These are phyloP conservation scores for Ceratocystis eucalypticola DNA, from an alignment of 2,329 filamentous ascomycete genomes.

Conservation along the genomic window DNA sequence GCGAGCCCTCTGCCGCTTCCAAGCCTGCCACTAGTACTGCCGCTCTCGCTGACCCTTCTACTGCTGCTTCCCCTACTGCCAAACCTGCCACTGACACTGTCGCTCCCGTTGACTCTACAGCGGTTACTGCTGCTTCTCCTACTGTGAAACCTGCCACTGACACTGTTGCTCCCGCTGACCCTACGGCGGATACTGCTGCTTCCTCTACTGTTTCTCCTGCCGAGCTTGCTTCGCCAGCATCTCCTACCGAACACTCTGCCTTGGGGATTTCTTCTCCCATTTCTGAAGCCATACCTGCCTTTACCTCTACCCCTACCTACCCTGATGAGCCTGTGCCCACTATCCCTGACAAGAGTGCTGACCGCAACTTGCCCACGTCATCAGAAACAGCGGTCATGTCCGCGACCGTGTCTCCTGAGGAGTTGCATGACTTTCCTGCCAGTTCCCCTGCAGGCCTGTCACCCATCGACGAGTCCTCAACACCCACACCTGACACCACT, in stretches of 20 bases:
- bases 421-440: conserved; percentile 9
- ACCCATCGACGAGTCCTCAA: conserved; percentile 11
- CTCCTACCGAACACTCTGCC: background rate
- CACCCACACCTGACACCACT: background rate
- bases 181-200: background rate
- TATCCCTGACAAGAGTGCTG: background rate
- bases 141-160: background rate
- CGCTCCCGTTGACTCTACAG: background rate
- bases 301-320: too few species aligned
- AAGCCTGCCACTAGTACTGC: background rate
- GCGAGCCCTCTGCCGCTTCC: background rate
- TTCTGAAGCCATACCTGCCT: background rate
- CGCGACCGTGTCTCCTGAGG: conserved; percentile 9
- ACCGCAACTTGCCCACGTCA: background rate
- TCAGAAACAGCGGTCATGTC: background rate
- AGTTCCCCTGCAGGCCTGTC: background rate
- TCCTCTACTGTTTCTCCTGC: background rate
- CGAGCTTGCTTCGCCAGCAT: background rate
- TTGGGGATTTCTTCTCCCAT: too few species aligned
- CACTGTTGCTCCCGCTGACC: background rate
- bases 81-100: background rate
- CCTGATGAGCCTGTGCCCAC: background rate
- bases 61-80: background rate
- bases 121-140: background rate
- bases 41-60: background rate